A percentile compares a stretch with the other conserved stretches of the same genome.
Conservation (phyloP, 2,329 filamentous ascomycete genomes). For the Aspergillus brasiliensis region DNA sequence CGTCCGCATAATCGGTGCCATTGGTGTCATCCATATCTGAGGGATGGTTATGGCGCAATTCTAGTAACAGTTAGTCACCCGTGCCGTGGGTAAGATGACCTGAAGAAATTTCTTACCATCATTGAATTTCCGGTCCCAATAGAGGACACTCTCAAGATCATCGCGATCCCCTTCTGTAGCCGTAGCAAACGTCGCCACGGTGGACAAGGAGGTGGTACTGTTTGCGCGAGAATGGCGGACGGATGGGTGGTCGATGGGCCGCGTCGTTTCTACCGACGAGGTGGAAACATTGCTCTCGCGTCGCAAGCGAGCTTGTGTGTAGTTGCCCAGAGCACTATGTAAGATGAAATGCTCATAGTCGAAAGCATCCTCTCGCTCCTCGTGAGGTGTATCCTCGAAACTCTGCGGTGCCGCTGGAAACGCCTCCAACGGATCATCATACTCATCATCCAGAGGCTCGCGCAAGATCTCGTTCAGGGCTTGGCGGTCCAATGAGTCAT, state of each 20-base stretch:
- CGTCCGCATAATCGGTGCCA: slow-evolving; percentile 20
- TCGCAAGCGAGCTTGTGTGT: slow-evolving; percentile 35
- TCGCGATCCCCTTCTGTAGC: slow-evolving; percentile 57
- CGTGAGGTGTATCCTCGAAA: slow-evolving; percentile 71
- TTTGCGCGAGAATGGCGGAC: slow-evolving; percentile 51
- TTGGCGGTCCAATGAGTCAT: slow-evolving; percentile 64
- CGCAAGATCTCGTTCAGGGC: slow-evolving; percentile 57
- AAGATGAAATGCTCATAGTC: slow-evolving; percentile 97
- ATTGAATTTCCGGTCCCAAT: slow-evolving; percentile 42
- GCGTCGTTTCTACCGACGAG: slow-evolving; percentile 56
- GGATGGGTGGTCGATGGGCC: slow-evolving; percentile 29
- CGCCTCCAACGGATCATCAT: slow-evolving; percentile 38
- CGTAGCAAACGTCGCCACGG: slow-evolving; percentile 64
- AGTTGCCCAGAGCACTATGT: slow-evolving; percentile 82
- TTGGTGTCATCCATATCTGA: slow-evolving; percentile 16
- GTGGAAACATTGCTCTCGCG: slow-evolving; percentile 42
- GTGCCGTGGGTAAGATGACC: background rate
- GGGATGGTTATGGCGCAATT: slow-evolving; percentile 29
- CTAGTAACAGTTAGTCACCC: slow-evolving; percentile 12
- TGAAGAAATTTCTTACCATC: slow-evolving; percentile 28
- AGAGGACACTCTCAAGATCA: slow-evolving; percentile 43
- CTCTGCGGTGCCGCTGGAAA: slow-evolving; percentile 38
- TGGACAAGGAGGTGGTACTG: slow-evolving; percentile 63
- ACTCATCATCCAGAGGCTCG: slow-evolving; percentile 45
- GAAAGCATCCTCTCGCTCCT: slow-evolving; percentile 92